phyloP scores from a whole-genome alignment of 1,284 basidiomycete genomes.

The Pascua sp. region DNA sequence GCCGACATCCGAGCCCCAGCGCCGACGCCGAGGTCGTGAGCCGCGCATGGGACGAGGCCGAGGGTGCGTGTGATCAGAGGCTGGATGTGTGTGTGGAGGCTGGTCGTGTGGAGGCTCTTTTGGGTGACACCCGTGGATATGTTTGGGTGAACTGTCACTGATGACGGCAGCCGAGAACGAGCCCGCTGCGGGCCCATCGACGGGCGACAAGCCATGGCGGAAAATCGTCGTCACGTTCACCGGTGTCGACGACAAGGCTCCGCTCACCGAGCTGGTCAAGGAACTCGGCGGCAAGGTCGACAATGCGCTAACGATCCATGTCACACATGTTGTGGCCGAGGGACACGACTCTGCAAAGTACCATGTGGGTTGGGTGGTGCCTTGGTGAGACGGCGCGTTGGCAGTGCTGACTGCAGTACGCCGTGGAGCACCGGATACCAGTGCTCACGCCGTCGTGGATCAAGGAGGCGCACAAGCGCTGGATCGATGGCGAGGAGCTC shows the following conservation, averaged over 20 bases:
- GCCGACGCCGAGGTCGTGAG: conserved; percentile 27
- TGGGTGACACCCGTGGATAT: not conserved
- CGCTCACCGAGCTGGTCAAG: conserved; percentile 15
- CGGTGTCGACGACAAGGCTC: conserved; percentile 41
- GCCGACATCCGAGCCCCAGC: not conserved
- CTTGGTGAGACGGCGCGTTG: not conserved
- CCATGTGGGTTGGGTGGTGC: conserved; percentile 21
- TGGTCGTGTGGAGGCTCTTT: not conserved
- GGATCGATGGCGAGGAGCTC: conserved; percentile 32
- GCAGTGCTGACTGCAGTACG: conserved; percentile 30
- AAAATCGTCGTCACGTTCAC: conserved; percentile 41
- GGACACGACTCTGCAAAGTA: conserved; percentile 39
- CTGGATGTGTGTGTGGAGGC: not conserved
- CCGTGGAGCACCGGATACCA: conserved; percentile 38
- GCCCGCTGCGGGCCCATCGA: conserved; percentile 18
- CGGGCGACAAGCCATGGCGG: conserved; percentile 31
- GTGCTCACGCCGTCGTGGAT: conserved; percentile 43
- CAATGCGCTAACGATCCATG: conserved; percentile 36
- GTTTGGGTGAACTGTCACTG: not conserved
- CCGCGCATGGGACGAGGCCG: conserved; percentile 24
- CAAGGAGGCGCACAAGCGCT: conserved; percentile 26
- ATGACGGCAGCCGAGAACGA: no score
- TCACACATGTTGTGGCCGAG: conserved; percentile 42
- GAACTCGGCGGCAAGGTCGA: conserved; percentile 39
- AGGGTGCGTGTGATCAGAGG: conserved; percentile 21